phyloP scores from a whole-genome alignment of 352 stramenopile genomes.

The Phytophthora colocasiae region DNA sequence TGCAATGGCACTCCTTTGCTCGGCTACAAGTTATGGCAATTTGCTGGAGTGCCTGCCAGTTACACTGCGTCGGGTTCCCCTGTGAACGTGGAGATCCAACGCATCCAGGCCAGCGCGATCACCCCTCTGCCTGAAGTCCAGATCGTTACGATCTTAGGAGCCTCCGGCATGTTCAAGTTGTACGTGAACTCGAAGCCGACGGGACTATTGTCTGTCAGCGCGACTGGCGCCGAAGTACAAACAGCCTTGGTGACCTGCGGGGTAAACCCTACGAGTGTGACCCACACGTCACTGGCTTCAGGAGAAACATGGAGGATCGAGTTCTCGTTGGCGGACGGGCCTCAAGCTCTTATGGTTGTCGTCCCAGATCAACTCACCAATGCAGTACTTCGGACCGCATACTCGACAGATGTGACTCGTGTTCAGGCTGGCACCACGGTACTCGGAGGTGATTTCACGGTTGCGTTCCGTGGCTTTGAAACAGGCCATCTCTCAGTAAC shows the following conservation, averaged over 20 bases:
- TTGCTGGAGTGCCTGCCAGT: constrained; percentile 74
- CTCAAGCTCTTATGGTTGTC: constrained; percentile 60
- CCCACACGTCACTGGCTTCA: constrained; percentile 40
- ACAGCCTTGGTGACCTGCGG: constrained; percentile 62
- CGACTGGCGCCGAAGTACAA: constrained; percentile 51
- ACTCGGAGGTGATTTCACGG: constrained; percentile 83
- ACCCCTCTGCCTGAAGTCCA: constrained; percentile 77
- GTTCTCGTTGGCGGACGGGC: constrained; percentile 59
- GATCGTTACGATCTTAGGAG: constrained; percentile 63
- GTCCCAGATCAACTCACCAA: constrained; percentile 69
- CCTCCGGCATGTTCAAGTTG: constrained; percentile 74
- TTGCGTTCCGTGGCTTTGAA: constrained; percentile 81
- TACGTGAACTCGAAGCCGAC: constrained; percentile 74
- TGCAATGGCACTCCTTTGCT: constrained; percentile 85
- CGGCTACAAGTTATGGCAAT: constrained; percentile 96
- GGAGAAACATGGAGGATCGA: constrained; percentile 76
- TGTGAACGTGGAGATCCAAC: constrained; percentile 90
- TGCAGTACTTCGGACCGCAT: constrained; percentile 47
- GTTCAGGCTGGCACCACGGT: constrained; percentile 52
- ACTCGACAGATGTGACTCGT: constrained; percentile 57
- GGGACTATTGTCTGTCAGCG: constrained; percentile 50
- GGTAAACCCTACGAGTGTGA: constrained; percentile 62
- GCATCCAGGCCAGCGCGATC: constrained; percentile 83
- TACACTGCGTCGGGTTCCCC: constrained; percentile 84
- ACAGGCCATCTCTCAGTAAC: constrained; percentile 70